phyloP scores from a whole-genome alignment of 148 eudicot genomes.

The Selenicereus undatus region DNA sequence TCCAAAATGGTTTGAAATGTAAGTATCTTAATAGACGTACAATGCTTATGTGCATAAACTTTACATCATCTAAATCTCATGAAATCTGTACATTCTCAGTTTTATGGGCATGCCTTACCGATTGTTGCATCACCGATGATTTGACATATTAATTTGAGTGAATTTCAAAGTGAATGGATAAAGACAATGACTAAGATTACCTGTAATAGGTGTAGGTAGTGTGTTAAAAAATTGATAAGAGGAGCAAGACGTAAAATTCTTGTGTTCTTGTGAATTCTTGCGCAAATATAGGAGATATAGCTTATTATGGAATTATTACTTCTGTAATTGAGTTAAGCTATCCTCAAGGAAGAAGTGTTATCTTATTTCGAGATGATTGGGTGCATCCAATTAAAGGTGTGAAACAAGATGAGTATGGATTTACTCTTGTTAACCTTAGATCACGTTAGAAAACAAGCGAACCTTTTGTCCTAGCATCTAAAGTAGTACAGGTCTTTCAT shows the following conservation, averaged over 20 bases:
- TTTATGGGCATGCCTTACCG: background rate
- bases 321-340: background rate
- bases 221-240: background rate
- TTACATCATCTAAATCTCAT: too few species aligned
- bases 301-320: constrained; percentile 5
- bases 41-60: background rate
- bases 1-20: background rate
- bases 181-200: background rate
- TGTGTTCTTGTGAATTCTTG: background rate
- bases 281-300: background rate
- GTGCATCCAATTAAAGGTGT: background rate
- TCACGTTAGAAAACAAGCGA: background rate
- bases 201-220: background rate
- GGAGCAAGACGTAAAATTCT: background rate
- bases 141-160: background rate
- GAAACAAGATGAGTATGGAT: background rate
- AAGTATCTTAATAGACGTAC: background rate
- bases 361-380: background rate
- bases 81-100: background rate
- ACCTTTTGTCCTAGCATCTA: background rate
- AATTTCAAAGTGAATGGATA: background rate
- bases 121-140: background rate
- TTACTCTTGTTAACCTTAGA: background rate
- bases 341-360: background rate
- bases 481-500: background rate